These are phyloP conservation scores for Colletotrichum musae DNA, from an alignment of 2,329 filamentous ascomycete species.

Conservation along the genomic window DNA sequence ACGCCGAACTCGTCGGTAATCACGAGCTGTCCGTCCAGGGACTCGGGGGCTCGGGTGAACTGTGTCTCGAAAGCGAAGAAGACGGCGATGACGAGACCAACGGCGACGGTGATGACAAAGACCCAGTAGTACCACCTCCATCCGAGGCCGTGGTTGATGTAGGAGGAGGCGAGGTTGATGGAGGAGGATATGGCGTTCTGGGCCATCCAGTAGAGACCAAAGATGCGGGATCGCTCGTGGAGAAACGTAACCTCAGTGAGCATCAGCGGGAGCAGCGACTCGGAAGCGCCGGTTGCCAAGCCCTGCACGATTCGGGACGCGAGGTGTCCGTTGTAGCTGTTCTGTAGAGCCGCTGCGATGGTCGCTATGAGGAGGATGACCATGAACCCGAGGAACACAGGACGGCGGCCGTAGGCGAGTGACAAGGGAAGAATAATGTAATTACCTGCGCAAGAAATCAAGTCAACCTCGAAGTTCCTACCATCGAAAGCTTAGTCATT, in stretches of 20 bases:
- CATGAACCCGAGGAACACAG: constrained; percentile 51
- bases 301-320: constrained; percentile 53
- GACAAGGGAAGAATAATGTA: constrained; percentile 56
- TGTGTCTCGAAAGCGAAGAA: constrained; percentile 57
- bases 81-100: constrained; percentile 54
- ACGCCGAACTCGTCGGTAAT: constrained; percentile 56
- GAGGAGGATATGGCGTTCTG: constrained; percentile 52
- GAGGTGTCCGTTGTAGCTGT: constrained; percentile 53
- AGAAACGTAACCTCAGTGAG: constrained; percentile 57
- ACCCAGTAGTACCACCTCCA: constrained; percentile 61
- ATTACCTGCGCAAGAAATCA: constrained; percentile 40
- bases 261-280: constrained; percentile 56
- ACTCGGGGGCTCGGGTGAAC: constrained; percentile 52
- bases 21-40: constrained; percentile 51
- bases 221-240: constrained; percentile 54
- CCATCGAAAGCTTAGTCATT: neutral
- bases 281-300: constrained; percentile 55
- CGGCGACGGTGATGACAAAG: constrained; percentile 51
- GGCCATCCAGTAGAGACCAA: constrained; percentile 55
- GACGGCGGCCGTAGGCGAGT: constrained; percentile 55
- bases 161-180: constrained; percentile 53
- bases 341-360: constrained; percentile 51
- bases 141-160: constrained; percentile 51
- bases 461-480: neutral
- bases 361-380: constrained; percentile 50